Evolutionary conservation across 2,329 filamentous ascomycete genomes (phyloP), one percentile per base, ranked within the genome.

Genomic region (Penicillium sp.): DNA sequence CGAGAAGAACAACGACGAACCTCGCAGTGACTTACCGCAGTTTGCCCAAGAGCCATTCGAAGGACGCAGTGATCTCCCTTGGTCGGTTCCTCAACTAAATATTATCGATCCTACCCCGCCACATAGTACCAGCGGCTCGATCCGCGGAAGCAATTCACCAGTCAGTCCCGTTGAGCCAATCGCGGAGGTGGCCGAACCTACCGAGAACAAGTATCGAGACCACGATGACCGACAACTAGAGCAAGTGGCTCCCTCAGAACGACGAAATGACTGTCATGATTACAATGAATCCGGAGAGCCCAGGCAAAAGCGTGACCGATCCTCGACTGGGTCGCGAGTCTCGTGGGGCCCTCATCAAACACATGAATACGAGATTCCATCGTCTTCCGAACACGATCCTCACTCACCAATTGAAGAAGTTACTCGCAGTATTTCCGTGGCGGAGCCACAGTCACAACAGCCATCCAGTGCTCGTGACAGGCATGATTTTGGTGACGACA

Each of bases 291-390:
- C 11, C 29, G 29, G 11, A 4, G 2, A 37, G 4, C 32, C 41
- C 3, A 24, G 13, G 13, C 33, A 25, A 11, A 26, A 18, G 13
- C 61, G 69, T n/a, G 70, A 73, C 44, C 65, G 71, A 25, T 70
- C 74, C 29, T 69, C 70, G 5, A 66, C 68, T 24, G 63, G 59
- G 26, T 73, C 78, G 5, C 84, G 83, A 56, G 82, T 85, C 4
- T 82, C 76, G 9, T 85, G 81, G 82, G 83, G 81, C 9, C 73
- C 82, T 50, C 83, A 83, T 53, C 75, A 82, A 59, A 84, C 78
- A 4, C 81, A 84, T 61, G 78, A 80, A 50, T 85, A 81, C 51
- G 79, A 83, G 42, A 74, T 79, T 9, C 79, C 81, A 49, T 83
- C 77, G 44, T 78, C 63, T 11, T 67, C 66, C 9, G 67, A 68